These are phyloP conservation scores for Penicillium corylophilum DNA, from an alignment of 2,329 filamentous ascomycete genomes.

Conservation along the genomic window DNA sequence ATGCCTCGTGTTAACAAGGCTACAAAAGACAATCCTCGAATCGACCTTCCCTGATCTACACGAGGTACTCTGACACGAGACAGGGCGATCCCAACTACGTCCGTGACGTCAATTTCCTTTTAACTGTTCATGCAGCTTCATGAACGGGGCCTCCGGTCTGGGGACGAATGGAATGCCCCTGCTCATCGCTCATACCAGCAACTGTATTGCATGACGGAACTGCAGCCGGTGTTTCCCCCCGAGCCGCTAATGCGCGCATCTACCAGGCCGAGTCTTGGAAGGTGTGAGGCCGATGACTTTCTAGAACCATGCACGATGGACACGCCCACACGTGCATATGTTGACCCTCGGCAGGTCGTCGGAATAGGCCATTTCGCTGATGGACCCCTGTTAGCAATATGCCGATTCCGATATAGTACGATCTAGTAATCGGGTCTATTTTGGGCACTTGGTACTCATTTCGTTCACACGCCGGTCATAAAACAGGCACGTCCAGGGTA, in stretches of 20 bases:
- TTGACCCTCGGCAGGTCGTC: conserved; percentile 8
- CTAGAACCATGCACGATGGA: conserved; percentile 21
- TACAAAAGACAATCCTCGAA: neutral
- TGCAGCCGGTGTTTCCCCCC: conserved; percentile 35
- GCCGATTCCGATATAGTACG: neutral
- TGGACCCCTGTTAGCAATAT: neutral
- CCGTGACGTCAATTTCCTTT: conserved; percentile 20
- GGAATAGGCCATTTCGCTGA: conserved; percentile 4
- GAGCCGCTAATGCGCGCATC: conserved; percentile 33
- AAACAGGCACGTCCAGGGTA: neutral
- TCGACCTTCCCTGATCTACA: neutral
- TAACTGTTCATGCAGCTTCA: conserved; percentile 20
- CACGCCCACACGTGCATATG: conserved; percentile 9
- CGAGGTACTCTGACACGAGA: neutral
- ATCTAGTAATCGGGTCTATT: neutral
- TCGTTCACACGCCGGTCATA: neutral
- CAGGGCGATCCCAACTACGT: neutral
- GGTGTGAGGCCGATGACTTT: conserved; percentile 13
- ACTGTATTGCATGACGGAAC: conserved; percentile 22
- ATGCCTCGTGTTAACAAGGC: neutral
- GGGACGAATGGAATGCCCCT: conserved; percentile 10
- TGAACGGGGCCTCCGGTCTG: conserved; percentile 10
- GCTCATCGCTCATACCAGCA: conserved; percentile 10
- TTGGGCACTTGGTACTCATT: neutral
- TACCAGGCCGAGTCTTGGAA: conserved; percentile 13